Evolutionary conservation across 345 rosid species (phyloP).

Genomic region (sweet orange (Citrus sinensis)): DVS_A1.0 CM039163.1:49879001-49879500

Average conservation of each 20-base stretch:
- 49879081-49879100: constrained; percentile 67
- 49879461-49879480: constrained; percentile 55
- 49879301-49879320: constrained; percentile 62
- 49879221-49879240: constrained; percentile 78
- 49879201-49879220: constrained; percentile 76
- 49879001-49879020: constrained; percentile 82
- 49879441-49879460: constrained; percentile 38
- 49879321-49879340: constrained; percentile 70
- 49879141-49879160: constrained; percentile 76
- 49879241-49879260: constrained; percentile 77
- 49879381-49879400: constrained; percentile 28
- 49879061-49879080: constrained; percentile 58
- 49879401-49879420: neutral
- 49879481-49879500: constrained; percentile 40
- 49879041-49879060: constrained; percentile 82
- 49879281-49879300: constrained; percentile 74
- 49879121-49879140: constrained; percentile 94
- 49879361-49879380: constrained; percentile 33
- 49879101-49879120: constrained; percentile 82
- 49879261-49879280: constrained; percentile 92
- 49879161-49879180: constrained; percentile 85
- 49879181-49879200: constrained; percentile 79
- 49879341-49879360: constrained; percentile 46
- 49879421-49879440: constrained; percentile 25
- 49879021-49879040: constrained; percentile 65